Conservation (phyloP, 768 basidiomycete genomes). For the Filobasidium floriforme region DNA sequence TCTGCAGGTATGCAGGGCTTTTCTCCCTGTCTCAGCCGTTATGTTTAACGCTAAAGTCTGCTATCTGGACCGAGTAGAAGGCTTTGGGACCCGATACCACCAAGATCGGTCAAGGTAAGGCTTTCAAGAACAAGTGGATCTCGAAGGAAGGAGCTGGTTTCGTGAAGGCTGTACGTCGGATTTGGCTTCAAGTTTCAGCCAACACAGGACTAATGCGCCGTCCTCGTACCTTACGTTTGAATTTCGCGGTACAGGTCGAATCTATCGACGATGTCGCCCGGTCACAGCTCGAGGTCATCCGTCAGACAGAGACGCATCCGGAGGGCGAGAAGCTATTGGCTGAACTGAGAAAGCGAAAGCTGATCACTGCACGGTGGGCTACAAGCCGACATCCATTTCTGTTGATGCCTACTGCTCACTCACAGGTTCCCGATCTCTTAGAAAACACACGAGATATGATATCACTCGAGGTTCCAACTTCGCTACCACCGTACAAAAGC, state of each 20-base stretch:
- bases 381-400: slow-evolving; percentile 14
- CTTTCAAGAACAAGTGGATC: slow-evolving; percentile 97
- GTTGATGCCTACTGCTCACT: neutral
- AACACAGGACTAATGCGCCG: neutral
- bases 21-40: no score
- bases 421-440: slow-evolving; percentile 41
- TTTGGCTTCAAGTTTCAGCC: neutral
- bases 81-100: slow-evolving; percentile 77
- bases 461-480: slow-evolving; percentile 77
- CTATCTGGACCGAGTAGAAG: slow-evolving; percentile 27
- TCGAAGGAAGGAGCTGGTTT: slow-evolving; percentile 76
- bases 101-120: slow-evolving; percentile 87
- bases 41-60: neutral
- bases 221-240: neutral
- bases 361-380: slow-evolving; percentile 68
- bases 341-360: slow-evolving; percentile 84
- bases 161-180: slow-evolving; percentile 65
- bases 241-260: slow-evolving; percentile 49
- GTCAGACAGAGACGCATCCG: slow-evolving; percentile 62
- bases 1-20: slow-evolving; percentile 53
- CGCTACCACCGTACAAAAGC: slow-evolving; percentile 82
- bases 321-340: slow-evolving; percentile 73
- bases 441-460: slow-evolving; percentile 93
- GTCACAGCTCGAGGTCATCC: slow-evolving; percentile 64
- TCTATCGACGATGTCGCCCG: slow-evolving; percentile 68